Percentiles rank a stretch among this genome's conserved stretches.
Evolutionary conservation across 495 filamentous ascomycete genomes (phyloP).

Genomic region (Hamigera avellanea): DNA sequence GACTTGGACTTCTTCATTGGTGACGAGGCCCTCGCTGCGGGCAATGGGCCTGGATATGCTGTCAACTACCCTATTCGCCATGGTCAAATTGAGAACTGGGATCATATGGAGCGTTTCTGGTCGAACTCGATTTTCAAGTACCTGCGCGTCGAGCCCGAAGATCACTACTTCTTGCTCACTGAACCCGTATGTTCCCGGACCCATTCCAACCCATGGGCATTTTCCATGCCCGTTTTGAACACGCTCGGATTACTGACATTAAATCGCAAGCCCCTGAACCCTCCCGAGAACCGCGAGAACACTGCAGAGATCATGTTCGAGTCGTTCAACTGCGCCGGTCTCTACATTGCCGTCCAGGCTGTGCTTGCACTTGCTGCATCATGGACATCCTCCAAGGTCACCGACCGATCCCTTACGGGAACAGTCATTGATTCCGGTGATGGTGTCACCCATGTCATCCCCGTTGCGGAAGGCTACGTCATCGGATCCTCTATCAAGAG

Average conservation of each 20-base stretch:
- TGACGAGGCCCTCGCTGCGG: constrained; percentile 81
- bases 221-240: not conserved
- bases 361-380: constrained; percentile 93
- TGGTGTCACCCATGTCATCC: constrained; percentile 97
- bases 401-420: constrained; percentile 91
- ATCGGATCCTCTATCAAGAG: constrained; percentile 98
- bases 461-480: constrained; percentile 96
- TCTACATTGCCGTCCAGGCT: constrained; percentile 97
- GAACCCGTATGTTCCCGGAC: constrained; percentile 59
- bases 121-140: constrained; percentile 99
- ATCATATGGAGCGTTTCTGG: constrained; percentile 99
- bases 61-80: constrained; percentile 96
- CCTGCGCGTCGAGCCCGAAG: constrained; percentile 92
- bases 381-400: constrained; percentile 96
- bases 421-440: constrained; percentile 97
- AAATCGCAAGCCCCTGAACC: constrained; percentile 72
- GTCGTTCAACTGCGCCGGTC: constrained; percentile 96
- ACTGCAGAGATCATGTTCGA: constrained; percentile 99
- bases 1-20: constrained; percentile 99
- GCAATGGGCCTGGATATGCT: constrained; percentile 81
- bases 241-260: constrained; percentile 5
- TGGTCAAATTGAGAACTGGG: constrained; percentile 98
- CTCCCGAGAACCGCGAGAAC: constrained; percentile 96
- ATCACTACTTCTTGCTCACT: constrained; percentile 95
- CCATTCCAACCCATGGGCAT: not conserved